phyloP scores from a whole-genome alignment of 2,329 filamentous ascomycete genomes.

The Claviceps purpurea region DNA sequence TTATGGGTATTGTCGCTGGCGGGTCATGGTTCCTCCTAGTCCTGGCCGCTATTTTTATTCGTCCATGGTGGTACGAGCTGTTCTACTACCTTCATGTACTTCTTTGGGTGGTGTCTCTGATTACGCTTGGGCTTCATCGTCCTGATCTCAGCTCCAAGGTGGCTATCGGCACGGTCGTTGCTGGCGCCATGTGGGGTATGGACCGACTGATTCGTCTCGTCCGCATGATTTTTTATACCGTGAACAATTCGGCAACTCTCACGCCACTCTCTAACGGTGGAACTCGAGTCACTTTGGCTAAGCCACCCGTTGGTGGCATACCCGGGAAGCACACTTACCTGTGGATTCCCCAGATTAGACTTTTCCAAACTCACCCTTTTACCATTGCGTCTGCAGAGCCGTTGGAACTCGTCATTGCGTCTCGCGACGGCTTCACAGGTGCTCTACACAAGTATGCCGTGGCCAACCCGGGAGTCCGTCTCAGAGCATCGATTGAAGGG shows the following conservation, averaged over 20 bases:
- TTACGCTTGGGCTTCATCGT: slow-evolving; percentile 38
- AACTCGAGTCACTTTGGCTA: slow-evolving; percentile 39
- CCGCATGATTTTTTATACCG: slow-evolving; percentile 29
- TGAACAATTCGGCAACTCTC: slow-evolving; percentile 39
- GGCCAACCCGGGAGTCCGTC: slow-evolving; percentile 31
- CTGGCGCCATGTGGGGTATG: slow-evolving; percentile 33
- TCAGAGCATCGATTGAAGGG: slow-evolving; percentile 42
- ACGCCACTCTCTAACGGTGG: slow-evolving; percentile 39
- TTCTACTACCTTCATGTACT: slow-evolving; percentile 41
- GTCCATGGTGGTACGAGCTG: slow-evolving; percentile 38
- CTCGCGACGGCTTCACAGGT: slow-evolving; percentile 45
- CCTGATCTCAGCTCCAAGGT: slow-evolving; percentile 29
- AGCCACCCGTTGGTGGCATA: slow-evolving; percentile 30
- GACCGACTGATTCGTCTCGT: slow-evolving; percentile 36
- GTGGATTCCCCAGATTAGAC: slow-evolving; percentile 46
- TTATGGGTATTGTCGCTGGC: slow-evolving; percentile 35
- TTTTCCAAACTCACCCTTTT: slow-evolving; percentile 49
- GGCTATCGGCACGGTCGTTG: slow-evolving; percentile 27
- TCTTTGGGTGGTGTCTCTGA: slow-evolving; percentile 34
- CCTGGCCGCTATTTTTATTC: slow-evolving; percentile 28
- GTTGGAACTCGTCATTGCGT: slow-evolving; percentile 44
- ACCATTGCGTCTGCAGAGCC: slow-evolving; percentile 41
- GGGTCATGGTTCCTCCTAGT: slow-evolving; percentile 31
- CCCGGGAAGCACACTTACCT: slow-evolving; percentile 51
- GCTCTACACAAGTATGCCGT: slow-evolving; percentile 38